These are phyloP conservation scores for Iris pallida DNA, from an alignment of 116 monocot genomes.

Conservation along the genomic window DNA sequence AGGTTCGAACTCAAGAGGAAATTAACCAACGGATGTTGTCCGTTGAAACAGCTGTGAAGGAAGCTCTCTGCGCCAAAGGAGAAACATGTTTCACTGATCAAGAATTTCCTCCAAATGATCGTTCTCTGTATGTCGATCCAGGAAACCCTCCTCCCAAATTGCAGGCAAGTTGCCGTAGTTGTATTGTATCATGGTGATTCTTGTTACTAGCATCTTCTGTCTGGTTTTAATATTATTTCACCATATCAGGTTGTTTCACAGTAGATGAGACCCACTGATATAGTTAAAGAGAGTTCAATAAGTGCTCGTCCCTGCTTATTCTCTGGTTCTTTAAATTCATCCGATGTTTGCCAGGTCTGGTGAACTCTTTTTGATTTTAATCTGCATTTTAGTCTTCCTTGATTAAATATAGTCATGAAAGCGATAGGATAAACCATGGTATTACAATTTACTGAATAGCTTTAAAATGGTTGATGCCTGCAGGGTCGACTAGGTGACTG, in stretches of 20 bases:
- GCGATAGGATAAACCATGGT: not conserved
- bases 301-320: slow-evolving; percentile 78
- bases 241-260: slow-evolving; percentile 81
- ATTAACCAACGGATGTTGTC: slow-evolving; percentile 90
- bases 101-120: slow-evolving; percentile 94
- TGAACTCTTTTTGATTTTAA: slow-evolving; percentile 6
- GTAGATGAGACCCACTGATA: slow-evolving; percentile 89
- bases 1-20: slow-evolving; percentile 83
- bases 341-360: slow-evolving; percentile 98
- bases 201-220: not conserved
- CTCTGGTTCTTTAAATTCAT: slow-evolving; percentile 85
- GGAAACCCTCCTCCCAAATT: slow-evolving; percentile 72
- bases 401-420: slow-evolving; percentile 1
- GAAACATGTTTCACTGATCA: slow-evolving; percentile 84
- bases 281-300: slow-evolving; percentile 54
- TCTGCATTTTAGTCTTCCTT: not conserved
- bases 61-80: slow-evolving; percentile 74
- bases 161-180: slow-evolving; percentile 42
- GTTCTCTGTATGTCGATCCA: slow-evolving; percentile 90
- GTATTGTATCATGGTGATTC: not conserved
- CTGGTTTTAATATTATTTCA: not conserved
- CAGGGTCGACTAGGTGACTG: slow-evolving; percentile 98
- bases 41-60: slow-evolving; percentile 91
- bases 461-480: slow-evolving; percentile 12
- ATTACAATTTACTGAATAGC: not conserved